Conservation (phyloP, 2,329 filamentous ascomycete species). For the Calonectria honghensis region DNA sequence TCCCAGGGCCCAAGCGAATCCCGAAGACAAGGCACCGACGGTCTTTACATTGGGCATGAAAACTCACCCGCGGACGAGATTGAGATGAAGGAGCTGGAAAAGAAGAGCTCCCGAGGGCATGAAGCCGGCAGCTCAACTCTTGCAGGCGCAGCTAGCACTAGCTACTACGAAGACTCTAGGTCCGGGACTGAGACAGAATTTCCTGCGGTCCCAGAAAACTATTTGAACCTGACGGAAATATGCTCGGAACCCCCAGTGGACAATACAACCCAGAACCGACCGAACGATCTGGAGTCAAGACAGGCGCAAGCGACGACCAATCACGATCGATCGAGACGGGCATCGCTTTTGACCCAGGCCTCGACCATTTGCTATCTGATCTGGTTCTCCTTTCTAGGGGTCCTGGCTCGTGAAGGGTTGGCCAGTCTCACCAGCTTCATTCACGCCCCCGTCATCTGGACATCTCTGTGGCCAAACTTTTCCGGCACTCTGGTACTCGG, state of each 20-base stretch:
- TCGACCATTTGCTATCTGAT: not conserved
- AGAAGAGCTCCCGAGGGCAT: not conserved
- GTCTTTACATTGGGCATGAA: not conserved
- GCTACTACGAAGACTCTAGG: not conserved
- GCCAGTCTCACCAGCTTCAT: not conserved
- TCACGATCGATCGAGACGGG: not conserved
- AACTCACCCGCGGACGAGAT: not conserved
- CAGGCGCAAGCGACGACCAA: not conserved
- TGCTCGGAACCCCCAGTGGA: not conserved
- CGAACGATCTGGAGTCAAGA: not conserved
- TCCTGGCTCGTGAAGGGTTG: not conserved
- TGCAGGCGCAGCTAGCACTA: not conserved
- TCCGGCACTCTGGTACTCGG: not conserved
- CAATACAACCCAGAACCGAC: not conserved
- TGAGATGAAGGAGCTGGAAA: not conserved
- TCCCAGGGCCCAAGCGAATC: not conserved
- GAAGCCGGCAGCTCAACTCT: not conserved
- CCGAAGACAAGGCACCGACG: too few relatives aligned
- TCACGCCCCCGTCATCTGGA: not conserved
- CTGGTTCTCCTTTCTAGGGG: not conserved
- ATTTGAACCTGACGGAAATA: not conserved
- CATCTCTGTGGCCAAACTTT: not conserved
- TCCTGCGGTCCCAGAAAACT: not conserved
- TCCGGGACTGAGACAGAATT: not conserved
- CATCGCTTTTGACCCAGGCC: not conserved